A percentile compares a stretch with the other conserved stretches of the same genome.
Evolutionary conservation across 371 early-diverging fungal genomes (phyloP).

Genomic region (Mucor circinelloides): DNA sequence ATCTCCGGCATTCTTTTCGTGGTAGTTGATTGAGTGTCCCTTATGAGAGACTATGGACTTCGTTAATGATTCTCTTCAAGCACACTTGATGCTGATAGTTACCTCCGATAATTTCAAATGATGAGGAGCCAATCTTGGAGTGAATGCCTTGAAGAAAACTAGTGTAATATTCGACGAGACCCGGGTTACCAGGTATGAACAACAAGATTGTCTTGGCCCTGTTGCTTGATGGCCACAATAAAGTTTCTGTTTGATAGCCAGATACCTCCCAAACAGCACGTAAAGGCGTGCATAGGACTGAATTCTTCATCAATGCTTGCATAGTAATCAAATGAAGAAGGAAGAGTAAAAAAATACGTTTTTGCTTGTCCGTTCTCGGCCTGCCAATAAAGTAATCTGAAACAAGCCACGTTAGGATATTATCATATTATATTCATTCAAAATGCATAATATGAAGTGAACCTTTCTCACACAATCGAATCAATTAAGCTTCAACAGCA

Average conservation of each 20-base stretch:
- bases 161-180: constrained; percentile 72
- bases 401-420: neutral
- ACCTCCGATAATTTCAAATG: constrained; percentile 62
- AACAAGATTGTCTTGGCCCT: constrained; percentile 48
- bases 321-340: neutral
- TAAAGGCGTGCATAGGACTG: constrained; percentile 27
- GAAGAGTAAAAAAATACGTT: neutral
- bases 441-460: neutral
- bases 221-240: constrained; percentile 54
- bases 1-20: constrained; percentile 14
- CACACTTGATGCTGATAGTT: neutral
- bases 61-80: neutral
- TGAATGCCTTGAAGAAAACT: constrained; percentile 60
- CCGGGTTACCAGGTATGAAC: constrained; percentile 74
- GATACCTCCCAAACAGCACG: constrained; percentile 53
- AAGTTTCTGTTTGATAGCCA: constrained; percentile 51
- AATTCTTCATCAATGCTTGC: constrained; percentile 4
- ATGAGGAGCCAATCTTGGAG: constrained; percentile 19
- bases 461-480: neutral
- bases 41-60: constrained; percentile 54
- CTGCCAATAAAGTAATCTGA: too few relatives aligned
- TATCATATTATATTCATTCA: neutral
- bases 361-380: neutral
- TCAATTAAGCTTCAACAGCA: neutral
- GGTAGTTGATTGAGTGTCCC: constrained; percentile 52